These are phyloP conservation scores for Quercus ilex DNA, from an alignment of 306 rosid species.

Conservation along the genomic window DNA sequence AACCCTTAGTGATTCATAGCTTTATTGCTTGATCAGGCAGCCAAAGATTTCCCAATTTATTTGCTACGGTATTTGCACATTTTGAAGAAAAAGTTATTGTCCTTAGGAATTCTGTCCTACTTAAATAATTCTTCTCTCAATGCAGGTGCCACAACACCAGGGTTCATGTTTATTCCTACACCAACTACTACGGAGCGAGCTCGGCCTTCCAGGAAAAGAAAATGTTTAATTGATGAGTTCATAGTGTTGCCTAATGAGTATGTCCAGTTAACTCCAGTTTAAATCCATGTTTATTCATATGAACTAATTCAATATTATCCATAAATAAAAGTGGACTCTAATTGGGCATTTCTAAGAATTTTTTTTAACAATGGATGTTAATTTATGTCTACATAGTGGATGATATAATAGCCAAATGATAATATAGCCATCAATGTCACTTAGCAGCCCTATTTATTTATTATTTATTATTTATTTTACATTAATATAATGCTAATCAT, in stretches of 20 bases:
- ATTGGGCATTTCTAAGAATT: neutral
- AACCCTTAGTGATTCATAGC: neutral
- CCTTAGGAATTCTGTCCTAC: neutral
- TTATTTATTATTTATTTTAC: neutral
- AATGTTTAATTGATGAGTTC: constrained; percentile 42
- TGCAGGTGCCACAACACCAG: constrained; percentile 51
- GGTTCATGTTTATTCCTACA: constrained; percentile 41
- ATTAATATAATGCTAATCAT: neutral
- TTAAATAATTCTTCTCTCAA: constrained; percentile 1
- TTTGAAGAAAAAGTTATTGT: neutral
- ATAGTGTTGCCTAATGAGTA: constrained; percentile 55
- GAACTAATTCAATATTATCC: neutral
- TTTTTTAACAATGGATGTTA: neutral
- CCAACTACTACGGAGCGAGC: constrained; percentile 49
- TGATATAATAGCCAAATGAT: neutral
- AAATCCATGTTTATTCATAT: neutral
- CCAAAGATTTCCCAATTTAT: constrained; percentile 1
- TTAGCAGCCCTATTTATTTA: neutral
- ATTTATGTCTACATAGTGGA: neutral
- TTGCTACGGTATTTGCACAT: neutral
- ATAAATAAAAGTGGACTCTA: neutral
- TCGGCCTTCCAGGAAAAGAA: constrained; percentile 55
- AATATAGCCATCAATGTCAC: neutral
- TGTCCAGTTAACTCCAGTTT: constrained; percentile 20
- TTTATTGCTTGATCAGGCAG: neutral